Evolutionary conservation across 2,329 filamentous ascomycete species (phyloP), one percentile per base, ranked within the genome.

Genomic region (Leptosphaerulina australis): DNA sequence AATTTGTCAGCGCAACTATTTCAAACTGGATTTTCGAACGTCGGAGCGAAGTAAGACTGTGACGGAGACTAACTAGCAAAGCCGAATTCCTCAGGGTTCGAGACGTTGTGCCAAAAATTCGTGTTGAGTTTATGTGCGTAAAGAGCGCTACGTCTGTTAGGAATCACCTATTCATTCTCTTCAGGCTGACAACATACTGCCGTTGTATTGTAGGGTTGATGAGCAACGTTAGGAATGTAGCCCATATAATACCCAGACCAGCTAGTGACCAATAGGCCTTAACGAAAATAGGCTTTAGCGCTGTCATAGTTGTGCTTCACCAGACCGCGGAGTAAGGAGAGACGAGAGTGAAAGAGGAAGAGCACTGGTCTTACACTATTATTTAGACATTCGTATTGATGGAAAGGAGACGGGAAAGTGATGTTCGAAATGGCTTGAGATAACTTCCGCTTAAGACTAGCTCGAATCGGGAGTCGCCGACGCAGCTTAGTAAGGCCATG

Each of bases 71-170:
- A 72, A 93, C 90, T 88, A 44, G 90, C 85, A 72, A 96, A 97
- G 0, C 92, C 92, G 80, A 91, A 96, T 59, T 83, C 81, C 68
- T 96, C 88, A 0, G 91, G 90, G 51, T 85, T 79, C 55, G 91
- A 83, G 33, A 92, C 71, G 67, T 95, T 84, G 58, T 87, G 80
- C 82, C 85, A 91, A 69, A 81, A 84, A 3, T 83, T 79, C 2
- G 86, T 87, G 56, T 91, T 87, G 59, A 96, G 71, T 55, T 88
- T 88, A 73, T 97, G 88, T 21, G 88, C 86, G 70, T 97, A 99
- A 5, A 97, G 72, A 18, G 88, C 86, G 67, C 91, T 95, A 60
- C 24, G 2, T 2, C 15, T 10, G 10, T 15, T 25, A 25, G 46
- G 25, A 34, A 44, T 30, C 22, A 41, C 2, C 3, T 7, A 4